Evolutionary conservation across 1,139 yeast genomes (phyloP).

Genomic region (Saccharomyces hybrid): DNA sequence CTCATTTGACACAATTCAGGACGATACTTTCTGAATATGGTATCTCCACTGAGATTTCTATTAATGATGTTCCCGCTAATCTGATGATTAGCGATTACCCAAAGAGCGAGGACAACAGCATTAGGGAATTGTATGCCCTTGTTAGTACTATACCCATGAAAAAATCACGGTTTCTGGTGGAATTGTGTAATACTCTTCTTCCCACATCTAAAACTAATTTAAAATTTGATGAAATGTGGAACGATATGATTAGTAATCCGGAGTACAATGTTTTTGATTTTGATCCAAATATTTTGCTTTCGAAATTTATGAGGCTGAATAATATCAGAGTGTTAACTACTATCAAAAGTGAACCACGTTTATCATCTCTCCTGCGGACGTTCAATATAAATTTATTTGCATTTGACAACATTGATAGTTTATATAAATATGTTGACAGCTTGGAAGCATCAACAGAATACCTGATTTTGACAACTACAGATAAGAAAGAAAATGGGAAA

Average conservation of each 20-base stretch:
- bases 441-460: neutral
- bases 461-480: neutral
- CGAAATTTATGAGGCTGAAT: neutral
- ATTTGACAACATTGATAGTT: neutral
- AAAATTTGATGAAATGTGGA: neutral
- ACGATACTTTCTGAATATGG: conserved; percentile 5
- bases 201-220: neutral
- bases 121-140: neutral
- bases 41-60: neutral
- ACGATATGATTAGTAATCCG: neutral
- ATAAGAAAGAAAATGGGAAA: neutral
- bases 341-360: neutral
- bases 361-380: neutral
- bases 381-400: neutral
- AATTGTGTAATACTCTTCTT: neutral
- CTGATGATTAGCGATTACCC: neutral
- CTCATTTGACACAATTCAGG: conserved; percentile 1
- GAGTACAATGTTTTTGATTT: neutral
- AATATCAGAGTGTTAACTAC: neutral
- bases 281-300: neutral
- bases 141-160: neutral
- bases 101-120: neutral
- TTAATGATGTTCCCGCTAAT: neutral
- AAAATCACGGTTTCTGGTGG: neutral
- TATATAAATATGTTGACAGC: neutral